Percentiles rank a stretch among this genome's conserved stretches.
These are phyloP conservation scores for Clohesyomyces aquaticus DNA, from an alignment of 495 filamentous ascomycete genomes.

Conservation along the genomic window DNA sequence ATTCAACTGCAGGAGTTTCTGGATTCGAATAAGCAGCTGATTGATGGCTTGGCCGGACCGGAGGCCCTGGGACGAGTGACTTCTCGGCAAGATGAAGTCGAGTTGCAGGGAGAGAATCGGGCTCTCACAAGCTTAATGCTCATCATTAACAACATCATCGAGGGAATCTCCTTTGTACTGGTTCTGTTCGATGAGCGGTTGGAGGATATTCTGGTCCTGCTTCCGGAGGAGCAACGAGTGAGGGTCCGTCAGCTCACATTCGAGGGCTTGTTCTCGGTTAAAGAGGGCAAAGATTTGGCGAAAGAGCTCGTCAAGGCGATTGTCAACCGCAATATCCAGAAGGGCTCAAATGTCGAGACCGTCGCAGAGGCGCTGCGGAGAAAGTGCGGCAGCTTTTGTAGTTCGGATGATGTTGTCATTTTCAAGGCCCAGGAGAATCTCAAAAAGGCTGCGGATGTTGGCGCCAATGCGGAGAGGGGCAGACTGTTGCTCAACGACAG, in stretches of 20 bases:
- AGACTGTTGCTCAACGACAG: slow-evolving; percentile 86
- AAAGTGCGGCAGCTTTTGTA: slow-evolving; percentile 95
- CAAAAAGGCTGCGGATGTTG: slow-evolving; percentile 79
- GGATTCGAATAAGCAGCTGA: slow-evolving; percentile 79
- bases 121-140: slow-evolving; percentile 83
- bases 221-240: slow-evolving; percentile 69
- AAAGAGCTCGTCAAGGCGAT: slow-evolving; percentile 97
- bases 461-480: slow-evolving; percentile 72
- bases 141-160: slow-evolving; percentile 81
- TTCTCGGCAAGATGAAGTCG: slow-evolving; percentile 84
- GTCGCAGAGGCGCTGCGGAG: slow-evolving; percentile 89
- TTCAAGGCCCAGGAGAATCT: slow-evolving; percentile 97
- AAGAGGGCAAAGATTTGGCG: slow-evolving; percentile 82
- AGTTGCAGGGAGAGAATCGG: slow-evolving; percentile 89
- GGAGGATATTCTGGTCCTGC: slow-evolving; percentile 79
- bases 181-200: slow-evolving; percentile 92
- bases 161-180: slow-evolving; percentile 92
- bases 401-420: slow-evolving; percentile 90
- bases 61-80: slow-evolving; percentile 71
- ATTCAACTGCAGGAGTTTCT: slow-evolving; percentile 79
- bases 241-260: slow-evolving; percentile 78
- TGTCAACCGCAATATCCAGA: slow-evolving; percentile 94
- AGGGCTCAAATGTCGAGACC: slow-evolving; percentile 93
- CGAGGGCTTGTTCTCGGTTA: slow-evolving; percentile 79
- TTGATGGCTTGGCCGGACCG: slow-evolving; percentile 87